These are phyloP conservation scores for Penicillium flavigenum DNA, from an alignment of 495 filamentous ascomycete genomes.

Conservation along the genomic window DNA sequence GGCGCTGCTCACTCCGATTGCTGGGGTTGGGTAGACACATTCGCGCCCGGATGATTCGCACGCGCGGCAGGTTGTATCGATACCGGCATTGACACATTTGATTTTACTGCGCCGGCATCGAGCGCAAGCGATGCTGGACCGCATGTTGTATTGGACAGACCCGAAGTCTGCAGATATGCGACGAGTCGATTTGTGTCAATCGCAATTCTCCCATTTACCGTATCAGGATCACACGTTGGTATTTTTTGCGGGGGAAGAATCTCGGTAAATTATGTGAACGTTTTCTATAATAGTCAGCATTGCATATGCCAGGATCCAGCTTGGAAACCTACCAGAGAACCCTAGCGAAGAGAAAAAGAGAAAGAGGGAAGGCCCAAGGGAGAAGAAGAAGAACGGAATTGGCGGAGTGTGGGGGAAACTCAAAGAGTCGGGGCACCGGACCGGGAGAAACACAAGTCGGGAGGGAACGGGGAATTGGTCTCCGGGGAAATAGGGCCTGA, in stretches of 20 bases:
- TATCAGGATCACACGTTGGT: background rate
- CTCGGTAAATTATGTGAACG: slow-evolving; percentile 6
- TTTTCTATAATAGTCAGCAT: slow-evolving; percentile 14
- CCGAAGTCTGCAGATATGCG: slow-evolving; percentile 9
- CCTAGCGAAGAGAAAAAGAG: background rate
- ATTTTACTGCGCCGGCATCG: slow-evolving; percentile 80
- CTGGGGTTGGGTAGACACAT: slow-evolving; percentile 70
- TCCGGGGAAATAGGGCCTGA: slow-evolving; percentile 7
- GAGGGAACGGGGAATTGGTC: slow-evolving; percentile 27
- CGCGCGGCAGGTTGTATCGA: slow-evolving; percentile 70
- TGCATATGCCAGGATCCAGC: slow-evolving; percentile 11
- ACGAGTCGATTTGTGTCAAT: slow-evolving; percentile 9
- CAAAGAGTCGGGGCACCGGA: slow-evolving; percentile 40
- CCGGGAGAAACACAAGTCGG: slow-evolving; percentile 29
- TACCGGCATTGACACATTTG: slow-evolving; percentile 79
- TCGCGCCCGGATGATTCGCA: slow-evolving; percentile 74
- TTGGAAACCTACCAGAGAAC: background rate
- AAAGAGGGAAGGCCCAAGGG: slow-evolving; percentile 5
- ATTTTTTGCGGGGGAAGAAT: slow-evolving; percentile 5
- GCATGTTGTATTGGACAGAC: slow-evolving; percentile 49
- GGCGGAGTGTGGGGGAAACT: slow-evolving; percentile 45
- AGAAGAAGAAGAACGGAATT: slow-evolving; percentile 24
- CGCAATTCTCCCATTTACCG: slow-evolving; percentile 9
- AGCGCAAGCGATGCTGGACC: slow-evolving; percentile 77
- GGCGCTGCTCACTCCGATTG: slow-evolving; percentile 53